Base-by-base conservation (phyloP, 306 rosid species). In the Ziziphus jujuba region DNA sequence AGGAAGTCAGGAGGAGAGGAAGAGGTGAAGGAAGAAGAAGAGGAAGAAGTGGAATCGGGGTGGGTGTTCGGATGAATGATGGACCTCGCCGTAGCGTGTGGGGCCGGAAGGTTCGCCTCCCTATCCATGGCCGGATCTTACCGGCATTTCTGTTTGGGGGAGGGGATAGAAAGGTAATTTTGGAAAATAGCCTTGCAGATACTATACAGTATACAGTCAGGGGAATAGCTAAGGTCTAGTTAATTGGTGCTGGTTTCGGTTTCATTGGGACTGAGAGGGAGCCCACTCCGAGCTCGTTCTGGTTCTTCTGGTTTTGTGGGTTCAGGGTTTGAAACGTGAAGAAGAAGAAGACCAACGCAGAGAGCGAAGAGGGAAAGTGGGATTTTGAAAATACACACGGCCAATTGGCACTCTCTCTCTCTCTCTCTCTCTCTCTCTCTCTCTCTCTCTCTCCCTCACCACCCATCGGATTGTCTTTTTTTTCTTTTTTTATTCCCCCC, bases 41-140 rank as follows among this genome's bases (percentile, higher is more conserved):
- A 80, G 8, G 88, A 67, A 1, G 81, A 71, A 7, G 71, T 74
- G 47, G 59, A 63, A 49, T 85, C 81, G 4, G 74, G 72, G 65
- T 72, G n/a, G n/a, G n/a, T 68, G 59, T 43, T 57, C 45, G 78
- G 77, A 63, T 81, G 84, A 76, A 38, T 53, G 67, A 75, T 31
- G 53, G 56, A 72, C 66, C 57, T 72, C 40, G 65, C 56, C 19
- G 69, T 7, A 23, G 54, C 72, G 24, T 73, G 52, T 38, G 31
- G 74, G 55, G 66, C 79, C 64, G 80, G 92, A 79, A 71, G 83
- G 85, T 91, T 77, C 84, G 88, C 83, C 91, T 87, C 89, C 96
- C 96, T 83, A 81, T 89, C 92, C 98, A 92, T 92, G 81, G 88
- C 66, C 40, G 65, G 72, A 72, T 66, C 78, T 77, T 79, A 89